phyloP scores from a whole-genome alignment of 1,139 yeast species.

The Kodamaea ohmeri region DNA sequence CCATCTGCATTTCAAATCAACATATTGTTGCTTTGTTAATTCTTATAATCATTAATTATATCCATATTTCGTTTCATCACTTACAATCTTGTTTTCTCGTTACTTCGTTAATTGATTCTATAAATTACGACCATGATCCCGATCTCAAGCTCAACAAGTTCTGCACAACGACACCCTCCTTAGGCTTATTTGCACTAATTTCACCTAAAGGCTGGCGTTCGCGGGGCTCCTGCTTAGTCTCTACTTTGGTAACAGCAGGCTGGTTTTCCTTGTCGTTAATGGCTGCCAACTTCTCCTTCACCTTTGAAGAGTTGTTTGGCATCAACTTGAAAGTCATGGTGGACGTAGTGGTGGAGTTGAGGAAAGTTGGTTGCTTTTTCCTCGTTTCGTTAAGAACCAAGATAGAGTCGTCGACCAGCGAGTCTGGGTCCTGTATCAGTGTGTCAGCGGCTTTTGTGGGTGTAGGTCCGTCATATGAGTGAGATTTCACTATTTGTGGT shows the following conservation, averaged over 20 bases:
- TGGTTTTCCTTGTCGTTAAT: constrained; percentile 10
- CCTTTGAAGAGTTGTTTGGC: constrained; percentile 20
- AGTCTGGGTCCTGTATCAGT: constrained; percentile 17
- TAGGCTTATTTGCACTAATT: constrained; percentile 20
- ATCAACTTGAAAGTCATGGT: constrained; percentile 45
- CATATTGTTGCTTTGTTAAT: too few relatives aligned
- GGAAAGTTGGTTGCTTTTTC: constrained; percentile 38
- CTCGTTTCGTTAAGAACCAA: constrained; percentile 35
- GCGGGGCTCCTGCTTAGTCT: constrained; percentile 12
- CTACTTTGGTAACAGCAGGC: constrained; percentile 11
- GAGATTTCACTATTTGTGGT: constrained; percentile 26
- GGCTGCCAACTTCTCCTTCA: constrained; percentile 17
- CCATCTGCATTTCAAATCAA: too few relatives aligned
- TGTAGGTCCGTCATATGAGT: constrained; percentile 24
- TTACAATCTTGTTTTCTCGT: not conserved
- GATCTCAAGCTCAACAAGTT: constrained; percentile 43
- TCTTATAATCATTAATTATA: too few relatives aligned
- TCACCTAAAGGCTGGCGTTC: constrained; percentile 29
- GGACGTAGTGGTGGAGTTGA: constrained; percentile 31
- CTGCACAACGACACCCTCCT: constrained; percentile 34
- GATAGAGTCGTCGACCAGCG: constrained; percentile 24
- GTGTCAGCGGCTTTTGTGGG: constrained; percentile 19
- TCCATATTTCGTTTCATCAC: not conserved
- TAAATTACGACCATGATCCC: constrained; percentile 33
- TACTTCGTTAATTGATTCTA: constrained; percentile 2